phyloP scores from a whole-genome alignment of 441 rosid species.

The Arabidopsis hybrid region DNA sequence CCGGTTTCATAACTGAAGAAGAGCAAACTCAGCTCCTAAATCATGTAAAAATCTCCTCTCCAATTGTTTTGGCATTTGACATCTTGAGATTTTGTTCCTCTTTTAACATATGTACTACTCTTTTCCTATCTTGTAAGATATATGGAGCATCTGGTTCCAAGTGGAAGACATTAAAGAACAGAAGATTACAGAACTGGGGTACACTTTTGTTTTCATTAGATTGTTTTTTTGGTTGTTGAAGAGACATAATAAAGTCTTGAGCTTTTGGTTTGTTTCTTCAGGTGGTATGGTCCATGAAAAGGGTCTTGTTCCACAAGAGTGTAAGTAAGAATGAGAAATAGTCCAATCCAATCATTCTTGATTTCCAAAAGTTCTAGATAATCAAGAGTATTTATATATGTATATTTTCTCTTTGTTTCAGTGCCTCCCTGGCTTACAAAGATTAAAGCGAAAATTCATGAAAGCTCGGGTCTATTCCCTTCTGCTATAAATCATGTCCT shows the following conservation, averaged over 20 bases:
- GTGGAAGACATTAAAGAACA: slow-evolving; percentile 85
- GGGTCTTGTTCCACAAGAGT: slow-evolving; percentile 85
- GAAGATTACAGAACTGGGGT: slow-evolving; percentile 96
- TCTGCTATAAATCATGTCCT: slow-evolving; percentile 88
- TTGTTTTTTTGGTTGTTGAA: slow-evolving; percentile 6
- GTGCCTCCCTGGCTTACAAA: slow-evolving; percentile 87
- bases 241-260: slow-evolving; percentile 18
- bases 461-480: slow-evolving; percentile 75
- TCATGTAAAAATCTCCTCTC: slow-evolving; percentile 47
- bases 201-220: slow-evolving; percentile 2
- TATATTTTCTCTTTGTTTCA: slow-evolving; percentile 46
- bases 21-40: slow-evolving; percentile 67
- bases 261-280: slow-evolving; percentile 44
- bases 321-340: slow-evolving; percentile 53
- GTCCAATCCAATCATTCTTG: background rate
- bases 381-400: background rate
- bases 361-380: background rate
- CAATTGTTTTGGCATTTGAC: background rate
- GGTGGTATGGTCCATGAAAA: slow-evolving; percentile 96
- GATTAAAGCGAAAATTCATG: slow-evolving; percentile 64
- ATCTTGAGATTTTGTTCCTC: background rate
- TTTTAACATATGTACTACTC: background rate
- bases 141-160: slow-evolving; percentile 70
- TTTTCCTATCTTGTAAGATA: slow-evolving; percentile 49
- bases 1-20: slow-evolving; percentile 62